A percentile compares a stretch with the other conserved stretches of the same genome.
Evolutionary conservation across 2,329 filamentous ascomycete species (phyloP).

Genomic region (Beauveria asiatica): DNA sequence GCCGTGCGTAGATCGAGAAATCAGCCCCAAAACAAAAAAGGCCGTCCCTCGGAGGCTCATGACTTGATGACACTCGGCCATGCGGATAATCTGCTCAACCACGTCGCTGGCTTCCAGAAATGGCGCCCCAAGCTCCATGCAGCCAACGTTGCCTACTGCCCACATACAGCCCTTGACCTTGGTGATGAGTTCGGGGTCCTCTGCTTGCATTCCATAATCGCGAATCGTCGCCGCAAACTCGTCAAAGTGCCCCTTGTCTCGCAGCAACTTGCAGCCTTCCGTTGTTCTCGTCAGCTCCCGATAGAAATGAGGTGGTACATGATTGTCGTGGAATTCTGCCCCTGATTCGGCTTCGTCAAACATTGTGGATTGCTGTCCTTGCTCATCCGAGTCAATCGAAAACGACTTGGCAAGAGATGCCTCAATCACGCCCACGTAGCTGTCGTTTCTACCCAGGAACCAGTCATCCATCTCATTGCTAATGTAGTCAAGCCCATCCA

Average conservation of each 20-base stretch:
- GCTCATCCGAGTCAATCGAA: conserved; percentile 53
- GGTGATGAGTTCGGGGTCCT: conserved; percentile 75
- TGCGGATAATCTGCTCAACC: conserved; percentile 75
- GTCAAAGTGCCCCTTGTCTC: conserved; percentile 91
- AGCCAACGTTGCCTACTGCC: conserved; percentile 96
- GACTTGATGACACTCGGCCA: conserved; percentile 80
- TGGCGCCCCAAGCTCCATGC: conserved; percentile 92
- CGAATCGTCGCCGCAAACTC: conserved; percentile 86
- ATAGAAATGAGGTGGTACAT: conserved; percentile 96
- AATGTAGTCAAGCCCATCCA: conserved; percentile 95
- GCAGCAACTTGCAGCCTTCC: conserved; percentile 83
- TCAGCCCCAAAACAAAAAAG: conserved; percentile 89
- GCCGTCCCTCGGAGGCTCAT: conserved; percentile 92
- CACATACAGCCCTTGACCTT: conserved; percentile 96
- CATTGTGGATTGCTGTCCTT: conserved; percentile 47
- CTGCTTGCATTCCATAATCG: conserved; percentile 75
- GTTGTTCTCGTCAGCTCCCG: conserved; percentile 85
- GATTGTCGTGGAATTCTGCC: conserved; percentile 50
- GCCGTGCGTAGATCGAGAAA: conserved; percentile 85
- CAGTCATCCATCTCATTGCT: conserved; percentile 99
- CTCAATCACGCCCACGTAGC: conserved; percentile 90
- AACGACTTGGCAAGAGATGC: conserved; percentile 88
- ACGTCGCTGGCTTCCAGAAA: conserved; percentile 89
- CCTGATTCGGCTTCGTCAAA: conserved; percentile 51
- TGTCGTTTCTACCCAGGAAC: conserved; percentile 94